Evolutionary conservation across 768 basidiomycete species (phyloP), one percentile per base, ranked within the genome.

Genomic region (Dentipellis fragilis): DNA sequence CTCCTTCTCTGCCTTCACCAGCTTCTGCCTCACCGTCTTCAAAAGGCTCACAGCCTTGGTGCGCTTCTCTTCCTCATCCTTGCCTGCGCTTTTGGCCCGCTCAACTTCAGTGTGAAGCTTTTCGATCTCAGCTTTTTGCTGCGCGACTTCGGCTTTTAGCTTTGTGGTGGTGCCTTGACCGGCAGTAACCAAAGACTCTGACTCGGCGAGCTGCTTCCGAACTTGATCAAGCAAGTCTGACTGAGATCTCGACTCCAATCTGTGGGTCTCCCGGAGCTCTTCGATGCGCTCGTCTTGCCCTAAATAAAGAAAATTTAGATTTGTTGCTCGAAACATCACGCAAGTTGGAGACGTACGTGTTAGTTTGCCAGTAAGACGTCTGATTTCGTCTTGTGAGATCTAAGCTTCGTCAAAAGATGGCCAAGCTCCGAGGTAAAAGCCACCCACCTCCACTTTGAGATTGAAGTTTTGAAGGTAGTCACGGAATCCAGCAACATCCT

Each of bases 51-150:
- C 87, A 0, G 94, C 94, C 65, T 98, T 99, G 17, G 84, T 81
- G 11, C 95, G 83, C 70, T 99, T 98, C 71, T 99, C 96, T 68
- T 98, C 96, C 66, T 98, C 96, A 58, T 97, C 94, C 67, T 90
- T 96, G 5, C 83, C 85, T 10, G 74, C 54, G 17, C 72, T 73
- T 59, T 82, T 84, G 3, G 78, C 70, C 47, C 78, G 79, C 49
- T 83, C 77, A 1, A 85, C 68, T 55, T 96, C 89, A 16, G 74
- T 68, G 49, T 76, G 75, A n/a, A 93, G 71, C 16, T 74, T 76
- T 2, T 78, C 76, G 0, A 85, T 69, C 40, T 88, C 83, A 0
- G 71, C 68, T 52, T 79, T 76, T 42, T 76, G 80, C 54, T 76
- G 80, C 1, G 73, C 67, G 4, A 71, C 64, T 12, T 77, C 74